phyloP scores from a whole-genome alignment of 2,329 filamentous ascomycete genomes.

The Chrysosporium keratinophilum region DNA sequence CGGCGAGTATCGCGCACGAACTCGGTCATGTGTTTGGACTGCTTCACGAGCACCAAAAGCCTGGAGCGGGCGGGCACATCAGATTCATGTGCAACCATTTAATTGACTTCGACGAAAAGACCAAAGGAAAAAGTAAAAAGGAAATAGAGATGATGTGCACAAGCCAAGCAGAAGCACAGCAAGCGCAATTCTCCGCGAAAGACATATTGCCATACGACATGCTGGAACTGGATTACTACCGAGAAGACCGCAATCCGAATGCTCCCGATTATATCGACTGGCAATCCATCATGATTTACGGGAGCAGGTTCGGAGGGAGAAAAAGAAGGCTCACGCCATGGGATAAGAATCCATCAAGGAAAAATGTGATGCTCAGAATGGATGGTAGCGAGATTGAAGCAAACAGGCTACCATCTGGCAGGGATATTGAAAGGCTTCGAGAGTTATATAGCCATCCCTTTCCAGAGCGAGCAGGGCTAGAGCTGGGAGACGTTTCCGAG shows the following conservation, averaged over 20 bases:
- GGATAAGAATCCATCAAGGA: background rate
- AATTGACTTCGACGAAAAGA: background rate
- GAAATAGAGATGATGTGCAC: background rate
- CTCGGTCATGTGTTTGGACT: constrained; percentile 4
- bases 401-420: background rate
- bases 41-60: constrained; percentile 4
- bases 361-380: background rate
- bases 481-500: background rate
- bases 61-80: background rate
- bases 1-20: background rate
- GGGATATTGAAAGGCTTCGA: background rate
- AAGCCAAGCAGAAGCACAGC: background rate
- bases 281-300: constrained; percentile 3
- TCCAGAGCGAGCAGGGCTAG: background rate
- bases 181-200: background rate
- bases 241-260: background rate
- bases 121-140: background rate
- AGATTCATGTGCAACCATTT: background rate
- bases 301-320: background rate
- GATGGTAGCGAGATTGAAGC: background rate
- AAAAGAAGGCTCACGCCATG: background rate
- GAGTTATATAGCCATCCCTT: background rate
- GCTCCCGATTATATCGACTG: background rate
- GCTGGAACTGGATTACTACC: background rate
- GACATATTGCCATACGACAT: background rate